These are phyloP conservation scores for Exophiala dermatitidis DNA, from an alignment of 2,329 filamentous ascomycete species.

Conservation along the genomic window DNA sequence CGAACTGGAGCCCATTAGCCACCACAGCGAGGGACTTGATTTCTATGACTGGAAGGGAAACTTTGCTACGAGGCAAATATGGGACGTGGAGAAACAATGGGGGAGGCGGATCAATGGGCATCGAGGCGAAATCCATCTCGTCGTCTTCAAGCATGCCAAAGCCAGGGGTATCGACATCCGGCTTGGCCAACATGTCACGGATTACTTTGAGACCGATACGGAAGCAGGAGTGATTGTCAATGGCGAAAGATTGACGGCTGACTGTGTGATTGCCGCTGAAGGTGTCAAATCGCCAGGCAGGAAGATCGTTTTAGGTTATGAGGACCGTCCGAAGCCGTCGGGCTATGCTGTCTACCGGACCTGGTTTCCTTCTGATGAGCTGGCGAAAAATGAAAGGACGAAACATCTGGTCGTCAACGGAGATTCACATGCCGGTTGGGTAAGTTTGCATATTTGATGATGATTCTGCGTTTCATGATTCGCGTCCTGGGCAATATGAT, in stretches of 20 bases:
- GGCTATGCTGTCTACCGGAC: constrained; percentile 30
- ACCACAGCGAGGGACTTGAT: constrained; percentile 28
- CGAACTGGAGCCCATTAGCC: constrained; percentile 31
- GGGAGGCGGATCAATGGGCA: constrained; percentile 33
- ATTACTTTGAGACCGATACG: constrained; percentile 34
- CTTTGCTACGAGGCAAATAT: constrained; percentile 30
- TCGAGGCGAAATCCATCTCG: constrained; percentile 32
- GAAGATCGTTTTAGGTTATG: constrained; percentile 28
- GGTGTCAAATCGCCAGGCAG: constrained; percentile 21
- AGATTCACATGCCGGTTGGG: constrained; percentile 46
- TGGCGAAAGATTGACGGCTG: constrained; percentile 19
- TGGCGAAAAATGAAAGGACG: constrained; percentile 46
- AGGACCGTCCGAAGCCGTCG: constrained; percentile 33
- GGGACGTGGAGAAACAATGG: constrained; percentile 30
- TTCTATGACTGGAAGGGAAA: constrained; percentile 30
- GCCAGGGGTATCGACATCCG: constrained; percentile 29
- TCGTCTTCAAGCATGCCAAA: constrained; percentile 30
- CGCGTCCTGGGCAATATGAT: not conserved
- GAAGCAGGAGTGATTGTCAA: constrained; percentile 21
- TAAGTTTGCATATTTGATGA: not conserved
- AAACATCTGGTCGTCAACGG: constrained; percentile 48
- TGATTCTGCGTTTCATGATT: not conserved
- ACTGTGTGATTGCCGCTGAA: constrained; percentile 21
- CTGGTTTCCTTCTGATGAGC: constrained; percentile 37
- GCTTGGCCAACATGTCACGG: constrained; percentile 29